A percentile compares a stretch with the other conserved stretches of the same genome.
Conservation (phyloP, 108 stramenopile species). For the Fragilariopsis cylindrus region DNA sequence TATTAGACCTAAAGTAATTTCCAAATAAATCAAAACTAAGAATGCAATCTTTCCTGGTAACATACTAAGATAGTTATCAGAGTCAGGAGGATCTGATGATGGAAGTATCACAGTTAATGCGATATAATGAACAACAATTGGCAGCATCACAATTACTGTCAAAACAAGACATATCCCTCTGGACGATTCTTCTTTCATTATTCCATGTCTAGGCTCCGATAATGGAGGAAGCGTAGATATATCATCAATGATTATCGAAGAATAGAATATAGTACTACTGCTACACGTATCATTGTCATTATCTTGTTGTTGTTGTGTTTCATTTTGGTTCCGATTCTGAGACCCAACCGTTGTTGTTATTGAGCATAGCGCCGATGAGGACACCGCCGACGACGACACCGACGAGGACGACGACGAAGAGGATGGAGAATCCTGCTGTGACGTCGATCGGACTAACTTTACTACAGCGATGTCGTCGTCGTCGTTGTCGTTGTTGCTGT, state of each 20-base stretch:
- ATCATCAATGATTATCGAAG: neutral
- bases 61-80: neutral
- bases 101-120: constrained; percentile 3
- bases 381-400: no score
- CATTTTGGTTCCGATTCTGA: no score
- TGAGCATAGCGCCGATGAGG: no score
- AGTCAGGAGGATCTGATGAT: neutral
- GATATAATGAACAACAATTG: constrained; percentile 9
- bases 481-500: no score
- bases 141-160: no score
- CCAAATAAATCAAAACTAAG: constrained; percentile 9
- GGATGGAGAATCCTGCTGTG: no score
- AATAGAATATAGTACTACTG: neutral
- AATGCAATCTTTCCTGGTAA: neutral
- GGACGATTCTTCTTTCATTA: neutral
- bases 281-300: no score
- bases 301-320: no score
- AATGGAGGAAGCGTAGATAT: neutral
- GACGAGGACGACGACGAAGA: no score
- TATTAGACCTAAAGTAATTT: neutral
- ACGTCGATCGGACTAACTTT: no score
- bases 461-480: no score
- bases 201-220: neutral
- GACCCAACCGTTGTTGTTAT: no score
- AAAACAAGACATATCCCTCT: neutral